These are phyloP conservation scores for Phytophthora crassamura DNA, from an alignment of 352 stramenopile species.

Conservation along the genomic window DNA sequence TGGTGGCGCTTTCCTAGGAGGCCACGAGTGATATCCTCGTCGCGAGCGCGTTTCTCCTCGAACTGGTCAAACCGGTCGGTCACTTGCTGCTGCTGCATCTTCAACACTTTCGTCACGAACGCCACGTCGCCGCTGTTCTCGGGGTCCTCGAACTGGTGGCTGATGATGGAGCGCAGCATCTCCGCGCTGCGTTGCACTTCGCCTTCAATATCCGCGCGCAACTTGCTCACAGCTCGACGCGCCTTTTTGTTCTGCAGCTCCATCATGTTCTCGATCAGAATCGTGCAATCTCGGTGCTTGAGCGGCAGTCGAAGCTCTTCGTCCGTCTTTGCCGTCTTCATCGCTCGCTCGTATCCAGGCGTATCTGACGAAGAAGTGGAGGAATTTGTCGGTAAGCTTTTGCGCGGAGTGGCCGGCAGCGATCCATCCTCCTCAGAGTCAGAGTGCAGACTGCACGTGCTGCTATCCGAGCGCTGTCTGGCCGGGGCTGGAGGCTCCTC, in stretches of 20 bases:
- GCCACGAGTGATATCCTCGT: conserved; percentile 19
- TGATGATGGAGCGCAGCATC: conserved; percentile 29
- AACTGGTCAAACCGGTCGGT: conserved; percentile 30
- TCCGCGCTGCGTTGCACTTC: conserved; percentile 27
- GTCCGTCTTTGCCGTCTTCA: background rate
- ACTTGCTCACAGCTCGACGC: conserved; percentile 9
- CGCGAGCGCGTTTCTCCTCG: conserved; percentile 7
- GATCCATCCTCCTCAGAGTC: background rate
- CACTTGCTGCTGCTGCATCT: conserved; percentile 28
- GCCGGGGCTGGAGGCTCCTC: background rate
- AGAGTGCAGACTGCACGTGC: conserved; percentile 18
- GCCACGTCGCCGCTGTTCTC: conserved; percentile 19
- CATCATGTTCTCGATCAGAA: conserved; percentile 37
- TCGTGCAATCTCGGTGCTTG: conserved; percentile 36
- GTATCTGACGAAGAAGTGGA: background rate
- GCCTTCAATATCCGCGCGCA: conserved; percentile 22
- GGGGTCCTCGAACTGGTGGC: conserved; percentile 26
- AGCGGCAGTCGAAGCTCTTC: background rate
- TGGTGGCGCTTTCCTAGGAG: conserved; percentile 17
- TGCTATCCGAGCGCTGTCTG: conserved; percentile 10
- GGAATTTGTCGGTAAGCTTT: background rate
- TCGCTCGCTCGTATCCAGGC: background rate
- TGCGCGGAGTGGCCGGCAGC: background rate
- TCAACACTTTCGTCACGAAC: conserved; percentile 28
- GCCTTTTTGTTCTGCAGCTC: conserved; percentile 30